A percentile compares a stretch with the other conserved stretches of the same genome.
phyloP scores from a whole-genome alignment of 805 yeast genomes.

The Pichia gijzeniarum region DNA sequence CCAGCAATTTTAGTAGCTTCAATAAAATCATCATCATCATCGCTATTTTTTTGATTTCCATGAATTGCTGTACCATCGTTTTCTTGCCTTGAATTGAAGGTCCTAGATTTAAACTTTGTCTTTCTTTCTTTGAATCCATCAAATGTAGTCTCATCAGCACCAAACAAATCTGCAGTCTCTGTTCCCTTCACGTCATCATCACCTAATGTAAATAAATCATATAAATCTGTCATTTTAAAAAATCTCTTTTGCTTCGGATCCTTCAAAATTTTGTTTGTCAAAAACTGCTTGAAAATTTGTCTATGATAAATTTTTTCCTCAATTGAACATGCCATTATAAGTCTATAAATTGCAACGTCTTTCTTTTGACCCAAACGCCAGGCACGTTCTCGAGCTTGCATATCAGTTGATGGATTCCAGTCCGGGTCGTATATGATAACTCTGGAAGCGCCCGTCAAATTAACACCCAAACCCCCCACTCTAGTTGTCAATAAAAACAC shows the following conservation, averaged over 20 bases:
- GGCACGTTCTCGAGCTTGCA: conserved; percentile 94
- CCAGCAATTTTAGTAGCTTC: conserved; percentile 62
- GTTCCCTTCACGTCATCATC: conserved; percentile 63
- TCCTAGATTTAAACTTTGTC: conserved; percentile 21
- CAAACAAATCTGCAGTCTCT: conserved; percentile 60
- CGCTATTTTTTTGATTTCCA: conserved; percentile 16
- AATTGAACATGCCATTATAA: conserved; percentile 91
- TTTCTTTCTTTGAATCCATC: conserved; percentile 32
- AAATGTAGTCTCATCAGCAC: conserved; percentile 38
- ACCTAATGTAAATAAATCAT: conserved; percentile 82
- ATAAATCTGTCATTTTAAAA: conserved; percentile 86
- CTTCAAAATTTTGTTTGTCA: conserved; percentile 87
- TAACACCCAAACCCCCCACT: conserved; percentile 95
- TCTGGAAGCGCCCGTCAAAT: conserved; percentile 89
- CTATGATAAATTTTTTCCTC: conserved; percentile 96
- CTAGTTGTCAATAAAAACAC: conserved; percentile 85
- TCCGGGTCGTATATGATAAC: conserved; percentile 95
- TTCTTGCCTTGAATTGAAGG: conserved; percentile 12
- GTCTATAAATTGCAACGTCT: conserved; percentile 83
- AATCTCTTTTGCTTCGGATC: conserved; percentile 94
- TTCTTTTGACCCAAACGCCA: conserved; percentile 95
- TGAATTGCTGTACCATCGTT: background rate
- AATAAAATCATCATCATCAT: conserved; percentile 66
- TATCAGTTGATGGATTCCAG: conserved; percentile 97
- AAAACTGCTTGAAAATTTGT: conserved; percentile 90